Conservation (phyloP, 139 green algal genomes). For the Coelastrella sp. region DNA sequence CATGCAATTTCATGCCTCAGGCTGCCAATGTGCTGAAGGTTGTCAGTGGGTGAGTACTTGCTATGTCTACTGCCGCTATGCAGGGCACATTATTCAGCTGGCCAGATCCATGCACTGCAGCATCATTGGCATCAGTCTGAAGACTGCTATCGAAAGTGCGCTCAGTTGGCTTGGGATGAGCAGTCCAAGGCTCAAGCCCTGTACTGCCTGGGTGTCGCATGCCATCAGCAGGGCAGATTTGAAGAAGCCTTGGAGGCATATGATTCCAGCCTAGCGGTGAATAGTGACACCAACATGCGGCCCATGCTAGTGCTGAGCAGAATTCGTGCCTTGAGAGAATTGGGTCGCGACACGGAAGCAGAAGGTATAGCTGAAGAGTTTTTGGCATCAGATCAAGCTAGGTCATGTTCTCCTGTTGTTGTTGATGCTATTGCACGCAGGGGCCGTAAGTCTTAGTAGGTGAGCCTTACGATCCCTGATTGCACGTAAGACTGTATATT, state of each 20-base stretch:
- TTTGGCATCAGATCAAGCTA: background rate
- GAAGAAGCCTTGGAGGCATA: slow-evolving; percentile 46
- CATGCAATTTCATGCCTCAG: background rate
- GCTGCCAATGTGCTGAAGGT: too few species aligned
- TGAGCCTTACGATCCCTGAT: too few species aligned
- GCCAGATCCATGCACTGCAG: slow-evolving; percentile 57
- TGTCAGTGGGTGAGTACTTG: too few species aligned
- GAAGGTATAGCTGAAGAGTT: slow-evolving; percentile 45
- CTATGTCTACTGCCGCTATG: background rate
- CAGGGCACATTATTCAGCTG: slow-evolving; percentile 64
- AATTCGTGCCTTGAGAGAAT: slow-evolving; percentile 42
- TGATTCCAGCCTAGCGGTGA: slow-evolving; percentile 15
- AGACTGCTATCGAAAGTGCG: slow-evolving; percentile 15
- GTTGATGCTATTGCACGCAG: background rate
- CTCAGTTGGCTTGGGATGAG: background rate
- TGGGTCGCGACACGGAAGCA: slow-evolving; percentile 48
- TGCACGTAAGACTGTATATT: background rate
- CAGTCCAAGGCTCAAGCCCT: slow-evolving; percentile 52
- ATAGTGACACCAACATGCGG: slow-evolving; percentile 8
- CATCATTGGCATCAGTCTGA: slow-evolving; percentile 34
- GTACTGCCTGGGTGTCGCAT: slow-evolving; percentile 62
- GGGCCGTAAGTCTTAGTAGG: too few species aligned
- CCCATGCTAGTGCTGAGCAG: slow-evolving; percentile 37
- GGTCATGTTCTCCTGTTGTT: background rate
- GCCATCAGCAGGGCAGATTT: slow-evolving; percentile 52